Percentiles rank a stretch among this genome's conserved stretches.
phyloP scores from a whole-genome alignment of 1,284 basidiomycete species.

The Leccinum fuscescens region DNA sequence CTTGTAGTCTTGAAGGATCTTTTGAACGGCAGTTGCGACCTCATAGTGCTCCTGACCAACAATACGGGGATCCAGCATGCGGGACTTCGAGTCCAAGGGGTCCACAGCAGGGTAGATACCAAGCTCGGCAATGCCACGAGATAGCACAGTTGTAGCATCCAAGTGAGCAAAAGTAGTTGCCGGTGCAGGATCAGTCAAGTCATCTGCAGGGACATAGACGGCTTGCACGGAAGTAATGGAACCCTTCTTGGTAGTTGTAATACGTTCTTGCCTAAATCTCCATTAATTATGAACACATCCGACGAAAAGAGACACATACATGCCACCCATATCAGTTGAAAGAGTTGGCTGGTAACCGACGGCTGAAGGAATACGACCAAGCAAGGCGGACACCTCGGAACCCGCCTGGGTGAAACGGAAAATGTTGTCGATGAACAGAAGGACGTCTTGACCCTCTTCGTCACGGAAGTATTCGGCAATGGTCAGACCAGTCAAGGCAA shows the following conservation, averaged over 20 bases:
- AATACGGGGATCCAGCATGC: conserved; percentile 99
- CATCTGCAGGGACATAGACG: conserved; percentile 99
- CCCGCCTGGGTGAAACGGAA: conserved; percentile 99
- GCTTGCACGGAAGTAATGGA: conserved; percentile 99
- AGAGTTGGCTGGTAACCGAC: conserved; percentile 99
- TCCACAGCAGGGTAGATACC: conserved; percentile 99
- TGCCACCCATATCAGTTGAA: conserved; percentile 99
- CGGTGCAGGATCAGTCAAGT: conserved; percentile 99
- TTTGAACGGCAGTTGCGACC: conserved; percentile 93
- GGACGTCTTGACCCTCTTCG: conserved; percentile 99
- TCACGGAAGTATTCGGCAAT: conserved; percentile 99
- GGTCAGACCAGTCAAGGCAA: conserved; percentile 97
- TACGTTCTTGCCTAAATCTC: conserved; percentile 83
- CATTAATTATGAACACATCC: conserved; percentile 13
- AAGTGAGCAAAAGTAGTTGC: conserved; percentile 99
- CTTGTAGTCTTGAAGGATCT: conserved; percentile 99
- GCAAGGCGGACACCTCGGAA: conserved; percentile 99
- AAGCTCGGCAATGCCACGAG: conserved; percentile 98
- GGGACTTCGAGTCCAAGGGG: conserved; percentile 98
- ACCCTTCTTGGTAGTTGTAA: conserved; percentile 99
- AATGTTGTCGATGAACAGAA: conserved; percentile 99
- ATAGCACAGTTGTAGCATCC: conserved; percentile 98
- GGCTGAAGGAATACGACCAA: conserved; percentile 99
- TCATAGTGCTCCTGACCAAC: conserved; percentile 92
- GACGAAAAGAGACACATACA: conserved; percentile 59